Conservation (phyloP, 768 basidiomycete genomes). For the Podaxis pistillaris region DNA sequence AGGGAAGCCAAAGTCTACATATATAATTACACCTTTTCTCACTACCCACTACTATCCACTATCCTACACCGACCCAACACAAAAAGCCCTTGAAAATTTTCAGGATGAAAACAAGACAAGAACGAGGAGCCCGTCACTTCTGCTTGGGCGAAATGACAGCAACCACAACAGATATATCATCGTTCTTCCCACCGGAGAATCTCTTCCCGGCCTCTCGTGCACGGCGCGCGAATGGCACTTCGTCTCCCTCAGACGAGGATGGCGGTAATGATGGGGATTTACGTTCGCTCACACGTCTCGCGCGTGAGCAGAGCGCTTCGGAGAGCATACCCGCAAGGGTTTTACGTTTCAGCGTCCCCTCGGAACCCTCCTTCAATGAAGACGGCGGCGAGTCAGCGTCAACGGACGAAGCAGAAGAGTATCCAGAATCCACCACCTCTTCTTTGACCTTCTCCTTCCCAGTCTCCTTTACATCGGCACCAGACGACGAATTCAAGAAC, state of each 20-base stretch:
- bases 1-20: neutral
- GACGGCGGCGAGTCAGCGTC: neutral
- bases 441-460: neutral
- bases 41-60: neutral
- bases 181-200: constrained; percentile 82
- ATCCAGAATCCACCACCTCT: constrained; percentile 3
- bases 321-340: constrained; percentile 69
- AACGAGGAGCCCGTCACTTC: neutral
- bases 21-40: neutral
- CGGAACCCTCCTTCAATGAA: neutral
- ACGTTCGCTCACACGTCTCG: constrained; percentile 64
- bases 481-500: constrained; percentile 7
- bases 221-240: constrained; percentile 83
- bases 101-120: neutral
- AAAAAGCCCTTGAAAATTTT: neutral
- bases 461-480: neutral
- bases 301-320: constrained; percentile 80
- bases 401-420: constrained; percentile 6
- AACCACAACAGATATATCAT: constrained; percentile 51
- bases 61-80: neutral
- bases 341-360: constrained; percentile 37
- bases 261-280: constrained; percentile 18
- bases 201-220: constrained; percentile 70
- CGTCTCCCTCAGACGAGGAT: constrained; percentile 28
- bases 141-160: constrained; percentile 31